Evolutionary conservation across 2,329 filamentous ascomycete species (phyloP), one percentile per base, ranked within the genome.

Genomic region (Ophiostoma ulmi): DNA sequence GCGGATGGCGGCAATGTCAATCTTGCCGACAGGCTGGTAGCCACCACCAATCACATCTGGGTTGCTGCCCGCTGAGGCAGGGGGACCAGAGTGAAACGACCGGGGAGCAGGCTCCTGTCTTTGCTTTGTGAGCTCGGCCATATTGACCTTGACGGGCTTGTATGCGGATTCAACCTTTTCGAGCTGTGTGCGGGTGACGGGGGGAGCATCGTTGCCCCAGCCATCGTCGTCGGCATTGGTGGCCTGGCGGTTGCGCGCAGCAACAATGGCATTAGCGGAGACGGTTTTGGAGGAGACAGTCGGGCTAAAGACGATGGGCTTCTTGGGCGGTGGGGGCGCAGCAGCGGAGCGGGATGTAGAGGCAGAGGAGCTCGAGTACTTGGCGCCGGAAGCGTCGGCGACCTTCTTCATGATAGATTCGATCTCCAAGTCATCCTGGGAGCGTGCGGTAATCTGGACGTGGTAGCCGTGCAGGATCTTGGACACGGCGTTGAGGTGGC

Each of bases 401-500:
- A 99, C 93, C 81, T 97, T 98, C 78, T 95, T 91, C 76, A 98
- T 86, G 75, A 99, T 97, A 71, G 86, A 85, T 77, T 97, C 93
- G 52, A 94, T 91, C 38, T 91, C 92, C 73, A 99, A 87, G 78
- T 98, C 94, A 77, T 88, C 87, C 73, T 97, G 93, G 73, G 94
- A 96, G 73, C 95, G 92, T 72, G 95, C 95, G 69, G 94, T 98
- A 76, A 99, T 91, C 82, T 99, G 94, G 72, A 99, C 93, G 79
- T 99, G 95, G 80, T 98, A 99, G 75, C 95, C 93, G 82, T 97
- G 94, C 61, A 99, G 87, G 75, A 97, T 86, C 81, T 97, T 97
- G 73, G 93, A 90, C 52, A 98, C 93, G 67, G 93, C 90, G 72
- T 91, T 90, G 67, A 95, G 84, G 81, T 99, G 94, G 81, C 93